A percentile compares a stretch with the other conserved stretches of the same genome.
phyloP scores from a whole-genome alignment of 192 early-diverging fungal genomes.

The Chytriomyces hyalinus region DNA sequence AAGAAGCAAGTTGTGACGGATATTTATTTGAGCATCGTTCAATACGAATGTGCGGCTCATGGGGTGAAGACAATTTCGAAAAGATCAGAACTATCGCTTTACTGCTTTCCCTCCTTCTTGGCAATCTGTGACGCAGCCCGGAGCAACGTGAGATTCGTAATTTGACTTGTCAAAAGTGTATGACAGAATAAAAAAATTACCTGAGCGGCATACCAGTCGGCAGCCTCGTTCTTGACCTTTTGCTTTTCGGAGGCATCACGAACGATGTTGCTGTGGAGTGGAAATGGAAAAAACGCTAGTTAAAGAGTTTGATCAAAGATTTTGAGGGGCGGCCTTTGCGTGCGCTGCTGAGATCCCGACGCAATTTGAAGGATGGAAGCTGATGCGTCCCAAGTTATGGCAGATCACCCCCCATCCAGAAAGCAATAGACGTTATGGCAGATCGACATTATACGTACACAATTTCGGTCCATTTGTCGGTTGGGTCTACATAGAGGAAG shows the following conservation, averaged over 20 bases:
- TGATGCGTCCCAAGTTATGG: too few species aligned
- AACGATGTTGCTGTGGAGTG: conserved; percentile 48
- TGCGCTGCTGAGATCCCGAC: too few species aligned
- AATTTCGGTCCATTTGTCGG: conserved; percentile 59
- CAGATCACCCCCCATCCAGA: too few species aligned
- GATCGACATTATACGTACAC: conserved; percentile 44
- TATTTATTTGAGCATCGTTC: too few species aligned
- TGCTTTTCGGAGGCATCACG: conserved; percentile 38
- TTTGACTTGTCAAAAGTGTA: not conserved
- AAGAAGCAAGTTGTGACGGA: too few species aligned
- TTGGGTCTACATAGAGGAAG: conserved; percentile 35
- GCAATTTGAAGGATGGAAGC: too few species aligned
- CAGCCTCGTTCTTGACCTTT: conserved; percentile 49
- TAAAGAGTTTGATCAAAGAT: too few species aligned
- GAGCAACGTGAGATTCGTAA: not conserved
- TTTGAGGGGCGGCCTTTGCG: too few species aligned
- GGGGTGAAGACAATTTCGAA: not conserved
- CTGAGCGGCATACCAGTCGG: conserved; percentile 39
- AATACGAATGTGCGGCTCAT: too few species aligned
- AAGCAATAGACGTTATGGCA: too few species aligned
- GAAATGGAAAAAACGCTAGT: not conserved
- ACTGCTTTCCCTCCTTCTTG: conserved; percentile 32
- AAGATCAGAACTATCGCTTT: not conserved
- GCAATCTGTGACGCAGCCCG: not conserved
- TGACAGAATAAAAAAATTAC: conserved; percentile 5